Evolutionary conservation across 108 stramenopile species (phyloP).

Genomic region (Parietichytrium sp.): DNA sequence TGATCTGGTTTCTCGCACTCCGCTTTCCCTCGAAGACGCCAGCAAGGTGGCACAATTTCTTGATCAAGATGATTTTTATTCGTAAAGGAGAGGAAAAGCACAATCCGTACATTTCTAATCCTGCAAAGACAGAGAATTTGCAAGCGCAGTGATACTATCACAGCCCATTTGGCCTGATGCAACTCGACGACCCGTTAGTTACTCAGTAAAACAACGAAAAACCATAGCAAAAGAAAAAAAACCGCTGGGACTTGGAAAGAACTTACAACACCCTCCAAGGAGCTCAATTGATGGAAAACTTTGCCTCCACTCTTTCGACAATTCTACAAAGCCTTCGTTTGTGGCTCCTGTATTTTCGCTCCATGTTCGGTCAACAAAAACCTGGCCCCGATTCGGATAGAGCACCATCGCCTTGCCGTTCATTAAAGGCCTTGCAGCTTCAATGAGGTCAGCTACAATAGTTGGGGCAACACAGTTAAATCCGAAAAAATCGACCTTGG

Average conservation of each 20-base stretch:
- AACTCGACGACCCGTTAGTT: too few species aligned
- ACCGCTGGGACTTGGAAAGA: too few species aligned
- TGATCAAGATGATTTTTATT: not conserved
- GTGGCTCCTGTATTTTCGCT: not conserved
- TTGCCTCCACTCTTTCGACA: not conserved
- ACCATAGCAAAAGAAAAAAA: too few species aligned
- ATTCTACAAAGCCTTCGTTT: not conserved
- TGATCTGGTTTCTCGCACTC: not conserved
- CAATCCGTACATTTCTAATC: too few species aligned
- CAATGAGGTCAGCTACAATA: not conserved
- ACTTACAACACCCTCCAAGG: constrained; percentile 31
- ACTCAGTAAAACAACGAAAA: too few species aligned
- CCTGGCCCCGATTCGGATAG: constrained; percentile 22
- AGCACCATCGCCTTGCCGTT: not conserved
- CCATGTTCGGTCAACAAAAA: constrained; percentile 14
- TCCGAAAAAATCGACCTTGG: not conserved
- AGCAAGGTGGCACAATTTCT: not conserved
- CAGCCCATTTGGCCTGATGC: too few species aligned
- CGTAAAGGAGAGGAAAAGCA: too few species aligned
- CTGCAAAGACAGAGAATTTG: too few species aligned
- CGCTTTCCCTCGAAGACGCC: not conserved
- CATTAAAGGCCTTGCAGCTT: not conserved
- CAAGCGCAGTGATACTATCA: too few species aligned
- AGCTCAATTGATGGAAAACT: not conserved
- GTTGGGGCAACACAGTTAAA: not conserved